Evolutionary conservation across 2,329 filamentous ascomycete species (phyloP).

Genomic region (Verticillium isaacii): DNA sequence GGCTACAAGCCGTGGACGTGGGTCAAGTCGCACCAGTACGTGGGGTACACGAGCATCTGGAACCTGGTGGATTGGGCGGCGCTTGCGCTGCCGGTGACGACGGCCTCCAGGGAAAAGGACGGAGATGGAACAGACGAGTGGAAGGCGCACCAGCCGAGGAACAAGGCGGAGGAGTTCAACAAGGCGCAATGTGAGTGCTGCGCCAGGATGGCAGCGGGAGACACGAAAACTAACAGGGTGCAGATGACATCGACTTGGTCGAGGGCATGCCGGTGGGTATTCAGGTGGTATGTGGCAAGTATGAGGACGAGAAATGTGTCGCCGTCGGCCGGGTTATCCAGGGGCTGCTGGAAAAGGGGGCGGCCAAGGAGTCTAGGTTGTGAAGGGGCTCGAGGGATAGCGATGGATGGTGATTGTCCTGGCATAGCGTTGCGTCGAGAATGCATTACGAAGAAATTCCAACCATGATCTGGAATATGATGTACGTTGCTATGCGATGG

Average conservation of each 20-base stretch:
- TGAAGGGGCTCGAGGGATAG: neutral
- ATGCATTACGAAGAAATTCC: neutral
- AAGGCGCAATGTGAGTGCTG: constrained; percentile 20
- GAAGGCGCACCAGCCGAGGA: constrained; percentile 21
- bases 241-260: constrained; percentile 9
- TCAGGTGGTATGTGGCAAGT: constrained; percentile 27
- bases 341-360: constrained; percentile 17
- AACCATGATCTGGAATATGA: no score
- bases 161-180: constrained; percentile 21
- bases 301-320: constrained; percentile 25
- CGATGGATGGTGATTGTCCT: neutral
- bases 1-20: constrained; percentile 20
- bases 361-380: constrained; percentile 3
- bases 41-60: constrained; percentile 24
- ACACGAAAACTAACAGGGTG: neutral
- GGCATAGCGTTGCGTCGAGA: neutral
- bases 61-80: constrained; percentile 25
- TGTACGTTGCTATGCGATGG: no score
- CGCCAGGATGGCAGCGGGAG: no score
- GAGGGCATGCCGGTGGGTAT: constrained; percentile 31
- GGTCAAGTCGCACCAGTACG: constrained; percentile 23
- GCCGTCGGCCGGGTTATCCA: constrained; percentile 27
- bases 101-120: constrained; percentile 19
- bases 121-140: constrained; percentile 12
- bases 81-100: constrained; percentile 23